A percentile compares a stretch with the other conserved stretches of the same genome.
Conservation (phyloP, 306 rosid genomes). For the Hippophae tibetana region DNA sequence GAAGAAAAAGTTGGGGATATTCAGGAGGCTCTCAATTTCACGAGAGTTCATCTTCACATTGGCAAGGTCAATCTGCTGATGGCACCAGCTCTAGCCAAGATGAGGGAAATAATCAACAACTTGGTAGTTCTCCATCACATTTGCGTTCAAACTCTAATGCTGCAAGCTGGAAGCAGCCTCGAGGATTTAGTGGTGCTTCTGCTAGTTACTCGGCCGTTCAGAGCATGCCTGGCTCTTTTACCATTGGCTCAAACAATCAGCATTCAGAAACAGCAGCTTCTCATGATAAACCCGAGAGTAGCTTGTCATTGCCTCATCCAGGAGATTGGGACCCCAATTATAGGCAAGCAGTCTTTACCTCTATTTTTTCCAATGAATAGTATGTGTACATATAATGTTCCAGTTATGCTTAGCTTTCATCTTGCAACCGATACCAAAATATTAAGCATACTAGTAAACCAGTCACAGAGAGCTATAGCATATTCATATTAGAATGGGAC, state of each 20-base stretch:
- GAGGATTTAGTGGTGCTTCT: slow-evolving; percentile 47
- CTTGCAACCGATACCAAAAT: no score
- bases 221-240: slow-evolving; percentile 39
- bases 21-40: slow-evolving; percentile 71
- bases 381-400: no score
- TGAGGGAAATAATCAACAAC: slow-evolving; percentile 61
- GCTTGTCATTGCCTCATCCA: slow-evolving; percentile 73
- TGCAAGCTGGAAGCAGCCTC: slow-evolving; percentile 66
- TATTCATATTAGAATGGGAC: no score
- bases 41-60: slow-evolving; percentile 59
- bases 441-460: no score
- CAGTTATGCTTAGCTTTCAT: no score
- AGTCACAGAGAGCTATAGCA: no score
- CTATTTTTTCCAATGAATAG: no score
- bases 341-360: slow-evolving; percentile 42
- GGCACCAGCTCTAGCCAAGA: slow-evolving; percentile 40
- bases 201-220: slow-evolving; percentile 42
- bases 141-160: slow-evolving; percentile 47
- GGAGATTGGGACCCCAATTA: slow-evolving; percentile 99
- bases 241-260: slow-evolving; percentile 38
- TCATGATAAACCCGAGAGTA: slow-evolving; percentile 50
- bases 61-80: slow-evolving; percentile 68
- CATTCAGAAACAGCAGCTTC: slow-evolving; percentile 33
- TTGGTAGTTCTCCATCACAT: slow-evolving; percentile 65
- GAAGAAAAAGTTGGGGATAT: slow-evolving; percentile 81